These are phyloP conservation scores for Colletotrichum sp. DNA, from an alignment of 2,329 filamentous ascomycete genomes.

Conservation along the genomic window DNA sequence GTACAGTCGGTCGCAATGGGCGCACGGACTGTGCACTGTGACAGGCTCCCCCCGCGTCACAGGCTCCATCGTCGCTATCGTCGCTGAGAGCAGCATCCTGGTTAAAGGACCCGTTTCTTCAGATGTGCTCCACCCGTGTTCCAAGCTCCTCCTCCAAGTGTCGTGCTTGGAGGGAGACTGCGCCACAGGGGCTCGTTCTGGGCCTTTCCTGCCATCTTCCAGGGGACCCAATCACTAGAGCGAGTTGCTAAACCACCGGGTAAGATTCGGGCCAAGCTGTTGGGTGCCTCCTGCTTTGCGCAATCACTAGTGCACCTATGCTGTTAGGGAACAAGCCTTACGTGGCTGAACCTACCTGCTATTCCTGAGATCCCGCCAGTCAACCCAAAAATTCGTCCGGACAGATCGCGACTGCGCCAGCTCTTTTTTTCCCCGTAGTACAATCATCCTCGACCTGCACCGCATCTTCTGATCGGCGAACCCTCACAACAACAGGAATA, in stretches of 20 bases:
- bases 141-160: neutral
- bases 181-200: neutral
- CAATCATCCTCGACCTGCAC: neutral
- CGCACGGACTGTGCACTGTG: conserved; percentile 1
- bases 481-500: neutral
- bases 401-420: conserved; percentile 18
- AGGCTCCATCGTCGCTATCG: neutral
- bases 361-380: neutral
- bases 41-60: conserved; percentile 10
- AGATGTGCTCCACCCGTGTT: neutral
- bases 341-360: conserved; percentile 22
- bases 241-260: neutral
- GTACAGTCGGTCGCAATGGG: conserved; percentile 8
- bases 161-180: neutral
- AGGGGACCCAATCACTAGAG: neutral
- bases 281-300: neutral
- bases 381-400: conserved; percentile 19
- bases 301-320: neutral
- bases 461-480: neutral
- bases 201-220: neutral
- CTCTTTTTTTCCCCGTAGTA: neutral
- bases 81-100: neutral
- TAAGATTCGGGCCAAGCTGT: conserved; percentile 16
- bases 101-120: neutral
- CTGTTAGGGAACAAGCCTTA: conserved; percentile 19